phyloP scores from a whole-genome alignment of 176 grass and related monocot species.

The Sorghum bicolor region DNA sequence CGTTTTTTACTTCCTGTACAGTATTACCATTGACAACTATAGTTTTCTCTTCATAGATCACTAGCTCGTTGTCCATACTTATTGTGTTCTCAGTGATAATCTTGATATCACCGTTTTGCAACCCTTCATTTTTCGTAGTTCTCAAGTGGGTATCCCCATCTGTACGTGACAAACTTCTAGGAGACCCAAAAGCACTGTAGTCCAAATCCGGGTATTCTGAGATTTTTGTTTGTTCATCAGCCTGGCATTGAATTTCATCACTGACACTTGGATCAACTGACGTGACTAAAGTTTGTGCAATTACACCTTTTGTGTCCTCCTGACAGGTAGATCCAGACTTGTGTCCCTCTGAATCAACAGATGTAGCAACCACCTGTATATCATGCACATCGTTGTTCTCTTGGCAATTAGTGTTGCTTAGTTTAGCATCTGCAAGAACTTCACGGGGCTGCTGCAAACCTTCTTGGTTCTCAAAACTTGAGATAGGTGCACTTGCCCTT shows the following conservation, averaged over 20 bases:
- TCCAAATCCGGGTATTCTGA: slow-evolving; percentile 38
- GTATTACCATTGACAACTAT: slow-evolving; percentile 63
- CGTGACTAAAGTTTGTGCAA: slow-evolving; percentile 53
- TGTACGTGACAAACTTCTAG: slow-evolving; percentile 22
- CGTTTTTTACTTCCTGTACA: slow-evolving; percentile 51
- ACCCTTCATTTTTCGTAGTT: slow-evolving; percentile 21
- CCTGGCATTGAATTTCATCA: slow-evolving; percentile 35
- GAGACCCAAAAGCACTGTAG: slow-evolving; percentile 28
- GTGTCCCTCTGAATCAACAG: slow-evolving; percentile 40
- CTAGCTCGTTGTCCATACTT: slow-evolving; percentile 43
- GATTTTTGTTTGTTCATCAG: slow-evolving; percentile 26
- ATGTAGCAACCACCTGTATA: slow-evolving; percentile 62
- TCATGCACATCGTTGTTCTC: slow-evolving; percentile 55
- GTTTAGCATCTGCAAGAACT: slow-evolving; percentile 37
- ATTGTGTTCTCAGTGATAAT: slow-evolving; percentile 54
- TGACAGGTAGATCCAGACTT: slow-evolving; percentile 42
- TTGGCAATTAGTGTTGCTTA: slow-evolving; percentile 32
- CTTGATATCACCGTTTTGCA: slow-evolving; percentile 49
- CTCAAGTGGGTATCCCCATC: slow-evolving; percentile 32
- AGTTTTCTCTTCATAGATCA: slow-evolving; percentile 94
- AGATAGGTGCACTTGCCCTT: slow-evolving; percentile 12
- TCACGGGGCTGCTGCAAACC: slow-evolving; percentile 48
- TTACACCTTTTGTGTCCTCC: slow-evolving; percentile 66
- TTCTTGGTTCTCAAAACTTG: slow-evolving; percentile 45
- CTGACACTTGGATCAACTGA: slow-evolving; percentile 42